Conservation (phyloP, 495 filamentous ascomycete species). For the Venustampulla echinocandica region DNA sequence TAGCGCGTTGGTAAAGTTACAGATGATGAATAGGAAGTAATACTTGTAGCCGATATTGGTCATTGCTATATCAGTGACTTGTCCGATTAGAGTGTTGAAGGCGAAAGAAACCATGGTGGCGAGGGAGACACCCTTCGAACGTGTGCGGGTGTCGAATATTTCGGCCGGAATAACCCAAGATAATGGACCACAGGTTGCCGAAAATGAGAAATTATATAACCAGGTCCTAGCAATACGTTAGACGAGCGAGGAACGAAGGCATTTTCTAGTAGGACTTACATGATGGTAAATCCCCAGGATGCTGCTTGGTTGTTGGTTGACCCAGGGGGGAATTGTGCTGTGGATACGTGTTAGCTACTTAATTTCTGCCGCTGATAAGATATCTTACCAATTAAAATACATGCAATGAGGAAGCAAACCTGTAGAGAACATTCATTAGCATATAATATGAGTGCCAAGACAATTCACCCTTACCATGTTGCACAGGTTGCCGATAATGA, state of each 20-base stretch:
- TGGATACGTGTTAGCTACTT: no score
- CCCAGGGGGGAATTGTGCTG: constrained; percentile 50
- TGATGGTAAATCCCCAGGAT: constrained; percentile 67
- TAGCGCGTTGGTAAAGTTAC: constrained; percentile 37
- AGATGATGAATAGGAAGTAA: constrained; percentile 47
- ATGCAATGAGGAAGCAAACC: constrained; percentile 30
- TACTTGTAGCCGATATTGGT: constrained; percentile 42
- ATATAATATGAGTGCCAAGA: constrained; percentile 5
- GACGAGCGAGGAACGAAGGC: constrained; percentile 48
- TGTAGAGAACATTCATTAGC: constrained; percentile 12
- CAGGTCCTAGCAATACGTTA: constrained; percentile 42
- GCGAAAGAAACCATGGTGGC: constrained; percentile 46
- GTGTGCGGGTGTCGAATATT: constrained; percentile 42
- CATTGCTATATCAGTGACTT: constrained; percentile 44
- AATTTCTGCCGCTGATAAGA: no score
- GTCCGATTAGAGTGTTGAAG: constrained; percentile 47
- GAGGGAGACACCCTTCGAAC: constrained; percentile 38
- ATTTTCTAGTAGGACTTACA: constrained; percentile 16
- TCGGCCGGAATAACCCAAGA: constrained; percentile 42
- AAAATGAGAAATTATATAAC: constrained; percentile 49
- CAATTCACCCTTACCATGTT: constrained; percentile 53
- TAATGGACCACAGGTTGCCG: constrained; percentile 43
- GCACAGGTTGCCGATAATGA: constrained; percentile 57
- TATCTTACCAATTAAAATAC: constrained; percentile 40
- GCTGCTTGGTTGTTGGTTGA: constrained; percentile 43